Percentiles rank a stretch among this genome's conserved stretches.
These are phyloP conservation scores for Boletus vermiculosoides DNA, from an alignment of 768 basidiomycete genomes.

Conservation along the genomic window DNA sequence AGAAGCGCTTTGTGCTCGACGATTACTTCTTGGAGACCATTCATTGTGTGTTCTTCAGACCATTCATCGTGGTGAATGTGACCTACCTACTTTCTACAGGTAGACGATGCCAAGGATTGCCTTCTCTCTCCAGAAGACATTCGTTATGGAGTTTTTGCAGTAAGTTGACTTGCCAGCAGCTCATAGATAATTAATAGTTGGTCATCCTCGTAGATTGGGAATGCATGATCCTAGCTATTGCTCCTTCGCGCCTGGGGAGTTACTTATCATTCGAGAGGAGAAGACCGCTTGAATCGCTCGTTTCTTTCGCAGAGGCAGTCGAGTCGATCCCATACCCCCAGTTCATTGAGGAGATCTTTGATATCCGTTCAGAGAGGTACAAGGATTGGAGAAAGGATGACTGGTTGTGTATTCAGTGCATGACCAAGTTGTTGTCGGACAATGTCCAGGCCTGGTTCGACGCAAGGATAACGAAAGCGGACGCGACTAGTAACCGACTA, in stretches of 20 bases:
- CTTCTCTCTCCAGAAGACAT: slow-evolving; percentile 13
- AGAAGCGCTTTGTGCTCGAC: slow-evolving; percentile 20
- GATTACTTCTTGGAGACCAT: slow-evolving; percentile 18
- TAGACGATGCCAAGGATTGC: slow-evolving; percentile 7
- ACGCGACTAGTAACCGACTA: neutral
- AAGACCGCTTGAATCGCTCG: slow-evolving; percentile 6
- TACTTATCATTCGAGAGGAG: slow-evolving; percentile 4
- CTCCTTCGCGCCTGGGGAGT: neutral
- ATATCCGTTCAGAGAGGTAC: slow-evolving; percentile 19
- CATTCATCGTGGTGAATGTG: neutral
- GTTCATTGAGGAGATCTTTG: slow-evolving; percentile 17
- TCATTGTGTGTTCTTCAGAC: slow-evolving; percentile 20
- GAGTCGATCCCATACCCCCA: slow-evolving; percentile 10
- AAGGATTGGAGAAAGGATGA: slow-evolving; percentile 30
- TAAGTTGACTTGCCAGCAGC: slow-evolving; percentile 12
- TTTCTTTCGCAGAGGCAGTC: slow-evolving; percentile 3
- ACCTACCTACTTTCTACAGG: neutral
- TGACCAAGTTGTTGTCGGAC: slow-evolving; percentile 21
- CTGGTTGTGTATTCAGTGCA: slow-evolving; percentile 33
- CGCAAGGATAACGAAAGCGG: neutral
- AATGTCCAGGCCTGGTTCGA: slow-evolving; percentile 15
- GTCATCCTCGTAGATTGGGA: slow-evolving; percentile 16
- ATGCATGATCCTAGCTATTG: slow-evolving; percentile 9
- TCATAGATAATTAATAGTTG: neutral
- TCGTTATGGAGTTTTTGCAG: slow-evolving; percentile 29